Conservation (phyloP, 345 rosid genomes). For the Passiflora organensis region DNA sequence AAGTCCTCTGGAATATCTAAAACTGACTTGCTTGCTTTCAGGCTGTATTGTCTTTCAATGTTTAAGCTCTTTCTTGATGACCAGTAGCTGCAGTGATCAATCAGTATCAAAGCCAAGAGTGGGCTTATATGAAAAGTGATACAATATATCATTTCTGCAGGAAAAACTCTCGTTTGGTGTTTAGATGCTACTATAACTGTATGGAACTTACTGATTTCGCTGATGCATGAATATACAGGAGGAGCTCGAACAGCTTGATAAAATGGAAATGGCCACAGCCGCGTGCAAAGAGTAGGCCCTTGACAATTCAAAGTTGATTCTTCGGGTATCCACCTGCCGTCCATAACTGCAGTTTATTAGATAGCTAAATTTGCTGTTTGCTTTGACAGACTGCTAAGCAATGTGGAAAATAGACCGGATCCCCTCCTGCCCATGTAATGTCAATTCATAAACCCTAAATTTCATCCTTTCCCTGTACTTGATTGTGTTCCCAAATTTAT, state of each 20-base stretch:
- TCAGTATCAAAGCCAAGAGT: no score
- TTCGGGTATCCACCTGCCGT: not conserved
- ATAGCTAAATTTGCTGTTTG: slow-evolving; percentile 7
- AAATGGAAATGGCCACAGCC: slow-evolving; percentile 58
- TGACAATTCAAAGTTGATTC: no score
- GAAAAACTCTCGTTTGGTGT: not conserved
- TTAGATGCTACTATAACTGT: not conserved
- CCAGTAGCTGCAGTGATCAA: no score
- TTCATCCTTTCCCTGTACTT: not conserved
- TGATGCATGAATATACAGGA: slow-evolving; percentile 48
- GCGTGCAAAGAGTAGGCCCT: slow-evolving; percentile 76
- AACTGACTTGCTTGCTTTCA: no score
- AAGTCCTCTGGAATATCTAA: no score
- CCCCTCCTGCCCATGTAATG: slow-evolving; percentile 70
- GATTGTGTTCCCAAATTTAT: not conserved
- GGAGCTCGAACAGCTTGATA: slow-evolving; percentile 74
- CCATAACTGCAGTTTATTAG: slow-evolving; percentile 2
- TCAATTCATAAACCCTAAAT: not conserved
- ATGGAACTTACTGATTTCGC: not conserved
- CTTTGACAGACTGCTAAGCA: slow-evolving; percentile 46
- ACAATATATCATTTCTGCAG: no score
- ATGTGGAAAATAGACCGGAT: slow-evolving; percentile 58
- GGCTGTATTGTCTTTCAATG: no score
- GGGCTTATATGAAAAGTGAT: no score
- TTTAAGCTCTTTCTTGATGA: no score